Percentiles rank a stretch among this genome's conserved stretches.
These are phyloP conservation scores for Arabis alpina DNA, from an alignment of 345 rosid species.

Conservation along the genomic window DNA sequence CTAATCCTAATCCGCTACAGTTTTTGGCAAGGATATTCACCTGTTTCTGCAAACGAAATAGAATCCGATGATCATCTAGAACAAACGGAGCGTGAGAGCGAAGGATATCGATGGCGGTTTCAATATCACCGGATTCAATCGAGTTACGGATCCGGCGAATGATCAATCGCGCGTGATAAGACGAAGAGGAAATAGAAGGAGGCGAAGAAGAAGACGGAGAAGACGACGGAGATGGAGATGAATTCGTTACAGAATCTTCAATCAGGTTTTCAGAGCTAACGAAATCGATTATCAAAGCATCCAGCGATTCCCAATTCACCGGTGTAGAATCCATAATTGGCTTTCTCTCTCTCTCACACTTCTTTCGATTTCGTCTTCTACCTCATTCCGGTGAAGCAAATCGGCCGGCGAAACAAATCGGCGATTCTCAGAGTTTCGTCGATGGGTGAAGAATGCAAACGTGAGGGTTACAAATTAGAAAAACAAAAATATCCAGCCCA, in stretches of 20 bases:
- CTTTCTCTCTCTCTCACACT: slow-evolving; percentile 5
- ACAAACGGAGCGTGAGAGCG: slow-evolving; percentile 70
- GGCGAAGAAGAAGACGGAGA: slow-evolving; percentile 56
- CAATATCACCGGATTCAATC: slow-evolving; percentile 77
- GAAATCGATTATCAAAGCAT: slow-evolving; percentile 77
- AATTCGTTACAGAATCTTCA: slow-evolving; percentile 50
- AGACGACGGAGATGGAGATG: slow-evolving; percentile 47
- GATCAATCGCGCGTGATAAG: slow-evolving; percentile 71
- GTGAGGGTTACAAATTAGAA: not conserved
- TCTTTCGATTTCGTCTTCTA: slow-evolving; percentile 22
- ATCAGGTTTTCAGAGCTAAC: slow-evolving; percentile 82
- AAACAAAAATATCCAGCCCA: not conserved
- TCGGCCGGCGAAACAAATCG: slow-evolving; percentile 19
- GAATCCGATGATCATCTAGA: slow-evolving; percentile 79
- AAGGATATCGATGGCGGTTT: slow-evolving; percentile 65
- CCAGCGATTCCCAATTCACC: slow-evolving; percentile 94
- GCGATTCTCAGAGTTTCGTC: slow-evolving; percentile 18
- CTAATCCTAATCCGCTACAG: slow-evolving; percentile 10
- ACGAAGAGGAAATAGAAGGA: slow-evolving; percentile 62
- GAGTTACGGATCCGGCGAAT: slow-evolving; percentile 77
- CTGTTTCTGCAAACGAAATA: slow-evolving; percentile 91
- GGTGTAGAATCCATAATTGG: slow-evolving; percentile 62
- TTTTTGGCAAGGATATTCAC: slow-evolving; percentile 39
- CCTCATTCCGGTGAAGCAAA: not conserved
- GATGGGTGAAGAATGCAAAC: not conserved